These are phyloP conservation scores for Tylopilus sp. DNA, from an alignment of 1,284 basidiomycete genomes.

Conservation along the genomic window DNA sequence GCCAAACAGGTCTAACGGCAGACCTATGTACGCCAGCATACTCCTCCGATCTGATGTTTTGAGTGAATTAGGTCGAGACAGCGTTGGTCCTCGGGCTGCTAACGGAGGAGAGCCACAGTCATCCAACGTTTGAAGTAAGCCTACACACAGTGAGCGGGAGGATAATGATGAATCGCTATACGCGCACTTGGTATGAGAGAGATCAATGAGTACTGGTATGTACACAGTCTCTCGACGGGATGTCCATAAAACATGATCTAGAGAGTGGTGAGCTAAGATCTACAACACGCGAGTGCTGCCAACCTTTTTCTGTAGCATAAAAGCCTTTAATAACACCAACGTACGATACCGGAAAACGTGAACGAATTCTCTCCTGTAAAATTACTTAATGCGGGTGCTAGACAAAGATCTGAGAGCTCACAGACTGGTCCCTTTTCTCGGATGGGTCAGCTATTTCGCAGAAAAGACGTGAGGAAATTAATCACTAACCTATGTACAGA, in stretches of 20 bases:
- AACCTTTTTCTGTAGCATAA: slow-evolving; percentile 90
- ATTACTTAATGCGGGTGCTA: not conserved
- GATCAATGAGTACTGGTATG: slow-evolving; percentile 94
- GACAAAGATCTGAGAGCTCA: slow-evolving; percentile 36
- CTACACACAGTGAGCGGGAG: slow-evolving; percentile 33
- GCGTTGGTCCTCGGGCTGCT: slow-evolving; percentile 62
- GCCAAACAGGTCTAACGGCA: slow-evolving; percentile 86
- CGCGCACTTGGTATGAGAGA: slow-evolving; percentile 73
- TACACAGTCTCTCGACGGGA: slow-evolving; percentile 94
- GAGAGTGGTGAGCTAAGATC: slow-evolving; percentile 5
- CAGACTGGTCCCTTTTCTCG: slow-evolving; percentile 72
- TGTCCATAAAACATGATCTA: slow-evolving; percentile 98
- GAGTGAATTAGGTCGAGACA: slow-evolving; percentile 75
- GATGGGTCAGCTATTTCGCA: slow-evolving; percentile 14
- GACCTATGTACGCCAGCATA: slow-evolving; percentile 86
- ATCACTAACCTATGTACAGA: slow-evolving; percentile 76
- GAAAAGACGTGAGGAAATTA: not conserved
- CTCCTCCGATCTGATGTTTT: slow-evolving; percentile 89
- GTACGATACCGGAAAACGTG: slow-evolving; percentile 93
- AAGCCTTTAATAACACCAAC: slow-evolving; percentile 89
- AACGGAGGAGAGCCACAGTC: slow-evolving; percentile 91
- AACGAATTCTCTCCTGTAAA: slow-evolving; percentile 76
- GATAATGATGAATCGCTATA: not conserved
- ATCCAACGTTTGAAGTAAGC: slow-evolving; percentile 82
- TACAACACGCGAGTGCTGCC: slow-evolving; percentile 9